These are phyloP conservation scores for Fonsecaea multimorphosa DNA, from an alignment of 2,329 filamentous ascomycete genomes.

Conservation along the genomic window DNA sequence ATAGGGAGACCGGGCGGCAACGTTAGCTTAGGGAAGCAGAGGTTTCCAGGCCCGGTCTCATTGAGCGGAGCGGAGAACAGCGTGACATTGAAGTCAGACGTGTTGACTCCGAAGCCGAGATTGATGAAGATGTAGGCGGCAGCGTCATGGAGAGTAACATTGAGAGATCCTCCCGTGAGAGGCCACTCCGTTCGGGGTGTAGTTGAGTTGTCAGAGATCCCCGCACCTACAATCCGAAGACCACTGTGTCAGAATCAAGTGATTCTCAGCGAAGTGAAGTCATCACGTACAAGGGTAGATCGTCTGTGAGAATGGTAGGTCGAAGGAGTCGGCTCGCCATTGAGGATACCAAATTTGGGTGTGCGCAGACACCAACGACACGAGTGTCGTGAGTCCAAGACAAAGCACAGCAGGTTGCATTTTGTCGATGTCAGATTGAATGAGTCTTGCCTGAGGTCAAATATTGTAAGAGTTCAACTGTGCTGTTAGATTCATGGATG, in stretches of 20 bases:
- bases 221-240: neutral
- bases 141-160: slow-evolving; percentile 2
- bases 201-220: neutral
- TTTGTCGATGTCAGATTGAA: neutral
- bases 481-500: neutral
- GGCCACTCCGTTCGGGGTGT: neutral
- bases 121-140: slow-evolving; percentile 5
- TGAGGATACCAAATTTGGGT: slow-evolving; percentile 2
- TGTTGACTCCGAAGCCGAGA: neutral
- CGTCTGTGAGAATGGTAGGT: neutral
- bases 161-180: slow-evolving; percentile 1
- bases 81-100: neutral
- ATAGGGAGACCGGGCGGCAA: neutral
- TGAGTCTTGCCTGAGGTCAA: neutral
- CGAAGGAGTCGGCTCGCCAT: neutral
- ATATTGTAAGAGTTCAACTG: neutral
- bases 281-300: neutral
- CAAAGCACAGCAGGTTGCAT: neutral
- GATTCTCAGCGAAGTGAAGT: neutral
- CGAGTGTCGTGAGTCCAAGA: neutral
- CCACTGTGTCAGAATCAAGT: neutral
- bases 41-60: neutral
- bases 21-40: neutral
- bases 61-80: slow-evolving; percentile 2
- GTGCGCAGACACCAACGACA: slow-evolving; percentile 1